Percentiles rank a stretch among this genome's conserved stretches.
These are phyloP conservation scores for Cercophora newfieldiana DNA, from an alignment of 495 filamentous ascomycete genomes.

Conservation along the genomic window DNA sequence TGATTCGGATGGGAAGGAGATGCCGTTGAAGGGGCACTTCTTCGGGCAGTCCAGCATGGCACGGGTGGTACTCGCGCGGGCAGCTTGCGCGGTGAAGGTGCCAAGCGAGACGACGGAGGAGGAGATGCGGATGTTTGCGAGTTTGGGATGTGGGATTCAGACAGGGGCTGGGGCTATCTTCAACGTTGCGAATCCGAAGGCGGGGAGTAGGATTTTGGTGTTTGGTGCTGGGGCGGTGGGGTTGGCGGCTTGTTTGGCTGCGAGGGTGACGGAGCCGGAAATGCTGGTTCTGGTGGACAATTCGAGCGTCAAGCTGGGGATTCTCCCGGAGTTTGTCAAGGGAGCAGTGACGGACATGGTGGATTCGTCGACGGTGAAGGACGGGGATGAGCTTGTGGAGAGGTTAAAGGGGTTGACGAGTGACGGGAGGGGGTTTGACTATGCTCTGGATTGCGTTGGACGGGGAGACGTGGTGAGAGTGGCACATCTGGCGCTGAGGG, in stretches of 20 bases:
- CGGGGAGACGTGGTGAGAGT: conserved; percentile 16
- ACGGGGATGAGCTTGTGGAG: conserved; percentile 12
- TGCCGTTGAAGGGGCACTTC: conserved; percentile 9
- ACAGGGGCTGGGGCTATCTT: conserved; percentile 16
- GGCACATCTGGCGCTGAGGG: conserved; percentile 14
- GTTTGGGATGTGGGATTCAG: conserved; percentile 22
- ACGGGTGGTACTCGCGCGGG: conserved; percentile 11
- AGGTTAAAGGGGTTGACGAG: conserved; percentile 14
- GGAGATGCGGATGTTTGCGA: conserved; percentile 17
- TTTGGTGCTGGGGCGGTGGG: conserved; percentile 22
- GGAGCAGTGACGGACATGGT: not conserved
- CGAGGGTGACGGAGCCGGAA: conserved; percentile 11
- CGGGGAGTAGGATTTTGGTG: conserved; percentile 12
- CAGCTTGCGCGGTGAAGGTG: conserved; percentile 14
- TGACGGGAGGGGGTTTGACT: conserved; percentile 16
- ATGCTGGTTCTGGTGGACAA: conserved; percentile 20
- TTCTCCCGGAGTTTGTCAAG: conserved; percentile 12
- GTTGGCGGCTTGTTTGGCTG: conserved; percentile 17
- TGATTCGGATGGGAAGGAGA: not conserved
- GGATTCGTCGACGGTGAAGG: conserved; percentile 1
- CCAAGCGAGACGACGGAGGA: not conserved
- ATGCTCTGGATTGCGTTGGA: conserved; percentile 20
- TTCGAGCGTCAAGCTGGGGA: conserved; percentile 12
- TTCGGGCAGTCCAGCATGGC: conserved; percentile 22
- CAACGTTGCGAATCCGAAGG: conserved; percentile 13